phyloP scores from a whole-genome alignment of 345 rosid species.

The Salix purpurea region DNA sequence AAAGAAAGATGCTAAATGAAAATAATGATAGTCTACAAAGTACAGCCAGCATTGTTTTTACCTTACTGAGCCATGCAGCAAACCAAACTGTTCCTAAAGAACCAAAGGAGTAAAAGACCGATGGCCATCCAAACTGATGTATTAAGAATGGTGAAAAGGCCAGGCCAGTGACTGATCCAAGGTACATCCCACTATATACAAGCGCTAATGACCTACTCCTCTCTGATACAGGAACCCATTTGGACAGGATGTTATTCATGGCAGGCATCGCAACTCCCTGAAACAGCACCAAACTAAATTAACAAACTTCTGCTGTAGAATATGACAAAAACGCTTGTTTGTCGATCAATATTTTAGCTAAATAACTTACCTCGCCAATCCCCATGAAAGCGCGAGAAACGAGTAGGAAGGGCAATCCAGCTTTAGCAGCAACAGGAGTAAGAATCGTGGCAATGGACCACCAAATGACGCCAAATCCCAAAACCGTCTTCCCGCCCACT shows the following conservation, averaged over 20 bases:
- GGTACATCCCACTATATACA: conserved; percentile 93
- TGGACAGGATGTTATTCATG: conserved; percentile 88
- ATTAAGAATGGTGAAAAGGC: conserved; percentile 90
- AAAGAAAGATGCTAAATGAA: conserved; percentile 9
- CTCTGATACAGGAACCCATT: conserved; percentile 90
- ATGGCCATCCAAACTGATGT: conserved; percentile 91
- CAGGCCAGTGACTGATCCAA: conserved; percentile 90
- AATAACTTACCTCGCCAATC: conserved; percentile 67
- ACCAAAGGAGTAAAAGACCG: conserved; percentile 91
- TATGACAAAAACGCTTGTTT: neutral
- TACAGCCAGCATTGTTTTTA: conserved; percentile 16
- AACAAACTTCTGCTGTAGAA: neutral
- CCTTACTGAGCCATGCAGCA: conserved; percentile 73
- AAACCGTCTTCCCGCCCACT: conserved; percentile 77
- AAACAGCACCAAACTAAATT: conserved; percentile 9
- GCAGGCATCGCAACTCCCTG: conserved; percentile 99
- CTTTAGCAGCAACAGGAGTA: conserved; percentile 83
- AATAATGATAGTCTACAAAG: neutral
- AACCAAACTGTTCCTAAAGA: conserved; percentile 90
- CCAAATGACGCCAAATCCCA: conserved; percentile 92
- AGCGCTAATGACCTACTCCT: conserved; percentile 90
- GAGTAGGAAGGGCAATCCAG: conserved; percentile 82
- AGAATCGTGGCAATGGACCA: conserved; percentile 87
- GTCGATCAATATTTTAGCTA: neutral
- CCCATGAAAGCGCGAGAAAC: conserved; percentile 93